phyloP scores from a whole-genome alignment of 129 eudicot species.

The Chrysanthemum seticuspe region DNA sequence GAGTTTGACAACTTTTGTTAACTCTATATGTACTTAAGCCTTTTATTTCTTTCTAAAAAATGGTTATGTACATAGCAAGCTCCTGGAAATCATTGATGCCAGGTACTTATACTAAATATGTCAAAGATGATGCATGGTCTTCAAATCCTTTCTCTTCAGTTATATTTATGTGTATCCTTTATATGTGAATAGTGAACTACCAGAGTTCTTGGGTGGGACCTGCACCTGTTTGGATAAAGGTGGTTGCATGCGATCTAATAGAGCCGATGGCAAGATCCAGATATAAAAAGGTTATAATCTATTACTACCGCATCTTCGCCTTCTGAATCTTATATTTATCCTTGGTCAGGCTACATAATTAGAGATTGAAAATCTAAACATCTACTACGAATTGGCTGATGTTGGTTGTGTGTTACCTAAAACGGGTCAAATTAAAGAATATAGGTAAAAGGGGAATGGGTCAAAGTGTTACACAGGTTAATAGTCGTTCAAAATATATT shows the following conservation, averaged over 20 bases:
- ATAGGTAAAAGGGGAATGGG: too few relatives aligned
- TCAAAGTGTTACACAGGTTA: too few relatives aligned
- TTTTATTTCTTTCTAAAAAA: background rate
- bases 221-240: conserved; percentile 86
- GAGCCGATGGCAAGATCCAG: conserved; percentile 93
- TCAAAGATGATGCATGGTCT: conserved; percentile 3
- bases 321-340: background rate
- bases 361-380: too few relatives aligned
- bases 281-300: conserved; percentile 68
- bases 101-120: conserved; percentile 43
- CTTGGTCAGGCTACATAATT: background rate
- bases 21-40: too few relatives aligned
- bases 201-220: conserved; percentile 97
- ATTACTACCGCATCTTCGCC: background rate
- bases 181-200: conserved; percentile 70
- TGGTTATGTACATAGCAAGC: conserved; percentile 35
- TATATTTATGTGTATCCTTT: conserved; percentile 3
- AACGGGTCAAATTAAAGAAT: too few relatives aligned
- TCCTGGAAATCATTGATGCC: conserved; percentile 94
- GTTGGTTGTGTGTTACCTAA: background rate
- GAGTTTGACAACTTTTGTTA: too few relatives aligned
- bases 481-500: too few relatives aligned
- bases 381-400: too few relatives aligned
- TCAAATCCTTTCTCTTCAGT: background rate
- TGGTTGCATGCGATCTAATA: conserved; percentile 93